phyloP scores from a whole-genome alignment of 2,329 filamentous ascomycete genomes.

The Colletotrichum sp. region DNA sequence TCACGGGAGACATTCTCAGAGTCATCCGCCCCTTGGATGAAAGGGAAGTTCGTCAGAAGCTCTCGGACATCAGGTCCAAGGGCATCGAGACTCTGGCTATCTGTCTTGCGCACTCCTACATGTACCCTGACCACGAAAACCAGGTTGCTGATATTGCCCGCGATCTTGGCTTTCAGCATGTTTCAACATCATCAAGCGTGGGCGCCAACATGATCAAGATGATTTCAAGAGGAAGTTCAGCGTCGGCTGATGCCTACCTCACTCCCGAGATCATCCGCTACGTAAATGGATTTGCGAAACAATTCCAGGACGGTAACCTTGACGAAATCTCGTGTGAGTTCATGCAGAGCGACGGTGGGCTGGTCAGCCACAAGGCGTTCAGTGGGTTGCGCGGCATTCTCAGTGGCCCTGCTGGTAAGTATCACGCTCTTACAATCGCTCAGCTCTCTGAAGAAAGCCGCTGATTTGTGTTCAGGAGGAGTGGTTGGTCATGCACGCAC shows the following conservation, averaged over 20 bases:
- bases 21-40: constrained; percentile 61
- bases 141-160: constrained; percentile 36
- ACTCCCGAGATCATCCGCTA: constrained; percentile 75
- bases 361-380: constrained; percentile 63
- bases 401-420: constrained; percentile 70
- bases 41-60: constrained; percentile 61
- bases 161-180: constrained; percentile 62
- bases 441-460: not conserved
- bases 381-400: constrained; percentile 72
- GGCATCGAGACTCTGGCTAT: constrained; percentile 69
- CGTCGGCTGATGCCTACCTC: constrained; percentile 79
- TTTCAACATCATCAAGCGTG: constrained; percentile 42
- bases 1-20: constrained; percentile 71
- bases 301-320: constrained; percentile 56
- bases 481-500: constrained; percentile 78
- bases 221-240: constrained; percentile 75
- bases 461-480: constrained; percentile 41
- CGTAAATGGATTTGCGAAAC: constrained; percentile 50
- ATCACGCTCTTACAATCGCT: accelerated
- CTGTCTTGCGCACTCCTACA: constrained; percentile 75
- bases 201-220: constrained; percentile 70
- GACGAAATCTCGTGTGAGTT: constrained; percentile 65
- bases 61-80: constrained; percentile 52
- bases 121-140: constrained; percentile 65
- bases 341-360: constrained; percentile 66